Percentiles rank a stretch among this genome's conserved stretches.
These are phyloP conservation scores for Juncus inflexus DNA, from an alignment of 176 grass and related monocot genomes.

Conservation along the genomic window DNA sequence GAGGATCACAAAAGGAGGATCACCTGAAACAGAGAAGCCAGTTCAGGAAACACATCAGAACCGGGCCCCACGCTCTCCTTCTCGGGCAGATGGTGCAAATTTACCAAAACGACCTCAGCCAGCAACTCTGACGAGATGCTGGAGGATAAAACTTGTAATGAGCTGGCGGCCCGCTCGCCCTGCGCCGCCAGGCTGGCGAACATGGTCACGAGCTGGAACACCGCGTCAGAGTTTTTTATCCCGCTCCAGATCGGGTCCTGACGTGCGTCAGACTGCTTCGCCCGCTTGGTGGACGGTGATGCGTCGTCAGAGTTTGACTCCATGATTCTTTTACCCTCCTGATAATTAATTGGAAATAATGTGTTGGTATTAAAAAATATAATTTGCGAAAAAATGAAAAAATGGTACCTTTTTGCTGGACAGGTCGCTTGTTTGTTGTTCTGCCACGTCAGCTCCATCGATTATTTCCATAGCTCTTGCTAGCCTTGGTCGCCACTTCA, in stretches of 20 bases:
- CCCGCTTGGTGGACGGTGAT: slow-evolving; percentile 25
- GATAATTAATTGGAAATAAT: slow-evolving; percentile 3
- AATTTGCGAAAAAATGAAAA: no score
- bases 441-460: slow-evolving; percentile 27
- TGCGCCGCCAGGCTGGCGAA: slow-evolving; percentile 83
- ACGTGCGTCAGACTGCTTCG: slow-evolving; percentile 48
- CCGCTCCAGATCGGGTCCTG: slow-evolving; percentile 27
- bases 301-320: slow-evolving; percentile 40
- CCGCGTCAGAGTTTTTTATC: slow-evolving; percentile 72
- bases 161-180: slow-evolving; percentile 68
- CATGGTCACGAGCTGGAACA: slow-evolving; percentile 88
- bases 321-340: slow-evolving; percentile 55
- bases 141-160: slow-evolving; percentile 69
- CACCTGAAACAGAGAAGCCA: slow-evolving; percentile 55
- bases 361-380: no score
- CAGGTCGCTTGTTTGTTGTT: slow-evolving; percentile 13
- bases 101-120: slow-evolving; percentile 91
- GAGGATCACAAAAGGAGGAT: slow-evolving; percentile 12
- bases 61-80: slow-evolving; percentile 27
- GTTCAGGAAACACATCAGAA: slow-evolving; percentile 38
- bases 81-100: slow-evolving; percentile 78
- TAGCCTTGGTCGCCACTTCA: slow-evolving; percentile 34
- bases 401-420: not conserved
- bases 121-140: slow-evolving; percentile 88
- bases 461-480: slow-evolving; percentile 33